These are phyloP conservation scores for Yamadazyma kanchanaburiensis DNA, from an alignment of 1,139 yeast species.

Conservation along the genomic window DNA sequence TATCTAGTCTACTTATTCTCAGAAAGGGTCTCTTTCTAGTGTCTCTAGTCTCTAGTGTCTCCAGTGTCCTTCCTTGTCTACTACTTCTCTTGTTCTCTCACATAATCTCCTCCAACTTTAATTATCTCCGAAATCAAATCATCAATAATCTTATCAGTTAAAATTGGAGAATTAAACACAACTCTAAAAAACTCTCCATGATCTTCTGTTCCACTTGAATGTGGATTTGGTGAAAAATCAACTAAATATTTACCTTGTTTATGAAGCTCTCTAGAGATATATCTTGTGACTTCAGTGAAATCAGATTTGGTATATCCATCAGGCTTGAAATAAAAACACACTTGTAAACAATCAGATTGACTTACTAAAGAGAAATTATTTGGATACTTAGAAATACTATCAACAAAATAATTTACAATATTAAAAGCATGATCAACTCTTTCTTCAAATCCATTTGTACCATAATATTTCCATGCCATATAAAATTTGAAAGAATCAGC, in stretches of 20 bases:
- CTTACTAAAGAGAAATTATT: conserved; percentile 52
- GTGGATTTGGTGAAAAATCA: conserved; percentile 71
- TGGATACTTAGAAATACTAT: conserved; percentile 26
- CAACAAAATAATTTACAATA: conserved; percentile 60
- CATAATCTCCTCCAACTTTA: conserved; percentile 19
- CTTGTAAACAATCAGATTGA: conserved; percentile 79
- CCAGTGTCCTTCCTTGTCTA: too few relatives aligned
- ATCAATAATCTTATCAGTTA: conserved; percentile 36
- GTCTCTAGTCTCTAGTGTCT: too few relatives aligned
- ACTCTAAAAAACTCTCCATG: conserved; percentile 82
- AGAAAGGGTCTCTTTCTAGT: too few relatives aligned
- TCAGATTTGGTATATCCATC: conserved; percentile 24
- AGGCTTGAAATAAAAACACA: conserved; percentile 74
- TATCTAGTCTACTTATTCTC: too few relatives aligned
- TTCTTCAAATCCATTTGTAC: conserved; percentile 51
- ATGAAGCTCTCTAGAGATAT: conserved; percentile 62
- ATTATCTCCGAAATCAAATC: conserved; percentile 35
- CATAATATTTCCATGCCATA: conserved; percentile 80
- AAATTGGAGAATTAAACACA: conserved; percentile 73
- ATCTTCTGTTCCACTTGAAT: conserved; percentile 18
- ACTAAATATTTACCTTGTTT: conserved; percentile 62
- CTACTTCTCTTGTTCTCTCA: too few relatives aligned
- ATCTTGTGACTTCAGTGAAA: conserved; percentile 60
- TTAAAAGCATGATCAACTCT: conserved; percentile 72
- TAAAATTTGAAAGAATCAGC: conserved; percentile 80